A percentile compares a stretch with the other conserved stretches of the same genome.
These are phyloP conservation scores for Astrothelium macrocarpum DNA, from an alignment of 495 filamentous ascomycete genomes.

Conservation along the genomic window DNA sequence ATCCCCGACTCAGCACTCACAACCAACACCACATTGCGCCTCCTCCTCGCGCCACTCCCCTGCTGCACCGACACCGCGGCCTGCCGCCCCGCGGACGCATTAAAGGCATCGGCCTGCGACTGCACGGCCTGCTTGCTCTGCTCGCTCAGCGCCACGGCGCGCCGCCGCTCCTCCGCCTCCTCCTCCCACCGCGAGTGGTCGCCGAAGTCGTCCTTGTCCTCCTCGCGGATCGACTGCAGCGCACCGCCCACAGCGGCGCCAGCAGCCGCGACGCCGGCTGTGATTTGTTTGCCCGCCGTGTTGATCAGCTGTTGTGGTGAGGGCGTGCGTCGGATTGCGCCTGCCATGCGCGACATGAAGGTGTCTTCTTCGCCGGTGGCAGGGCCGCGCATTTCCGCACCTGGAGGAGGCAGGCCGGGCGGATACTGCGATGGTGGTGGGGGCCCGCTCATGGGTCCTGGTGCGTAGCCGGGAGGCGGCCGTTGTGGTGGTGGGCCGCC, in stretches of 20 bases:
- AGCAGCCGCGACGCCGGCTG: conserved; percentile 73
- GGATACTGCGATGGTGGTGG: conserved; percentile 10
- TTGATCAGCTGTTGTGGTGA: conserved; percentile 85
- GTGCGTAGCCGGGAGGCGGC: too few relatives aligned
- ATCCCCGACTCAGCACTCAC: conserved; percentile 62
- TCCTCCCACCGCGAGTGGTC: conserved; percentile 70
- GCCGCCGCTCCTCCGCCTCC: conserved; percentile 49
- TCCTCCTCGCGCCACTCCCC: conserved; percentile 32
- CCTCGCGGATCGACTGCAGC: conserved; percentile 2
- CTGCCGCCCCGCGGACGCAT: conserved; percentile 12
- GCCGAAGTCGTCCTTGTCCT: conserved; percentile 20
- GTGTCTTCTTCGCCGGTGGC: conserved; percentile 40
- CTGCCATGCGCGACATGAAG: conserved; percentile 67
- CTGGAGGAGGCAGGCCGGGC: conserved; percentile 9
- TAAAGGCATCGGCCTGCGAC: conserved; percentile 20
- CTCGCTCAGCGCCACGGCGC: conserved; percentile 18
- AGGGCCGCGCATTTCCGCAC: conserved; percentile 9
- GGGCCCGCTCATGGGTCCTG: conserved; percentile 17
- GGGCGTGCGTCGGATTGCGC: conserved; percentile 74
- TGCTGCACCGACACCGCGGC: conserved; percentile 21
- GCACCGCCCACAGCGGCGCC: conserved; percentile 59
- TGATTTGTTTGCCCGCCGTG: conserved; percentile 63
- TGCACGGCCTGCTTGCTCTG: conserved; percentile 18
- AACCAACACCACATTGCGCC: conserved; percentile 71
- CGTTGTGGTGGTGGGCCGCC: neutral